phyloP scores from a whole-genome alignment of 2,329 filamentous ascomycete genomes.

The Cladophialophora chaetospira region DNA sequence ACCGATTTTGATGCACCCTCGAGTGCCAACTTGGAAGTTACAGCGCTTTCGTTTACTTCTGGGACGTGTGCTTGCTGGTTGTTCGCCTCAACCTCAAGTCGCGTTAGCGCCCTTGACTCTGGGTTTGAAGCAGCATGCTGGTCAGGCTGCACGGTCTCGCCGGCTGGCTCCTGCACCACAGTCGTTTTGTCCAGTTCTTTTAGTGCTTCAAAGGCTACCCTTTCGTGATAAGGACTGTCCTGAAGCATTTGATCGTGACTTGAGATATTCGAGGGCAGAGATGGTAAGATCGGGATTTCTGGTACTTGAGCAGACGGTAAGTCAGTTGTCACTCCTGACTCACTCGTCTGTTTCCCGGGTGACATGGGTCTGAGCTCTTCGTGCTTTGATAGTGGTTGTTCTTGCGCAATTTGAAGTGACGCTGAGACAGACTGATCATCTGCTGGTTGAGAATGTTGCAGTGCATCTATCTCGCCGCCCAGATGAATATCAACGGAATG shows the following conservation, averaged over 20 bases:
- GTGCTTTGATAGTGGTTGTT: not conserved
- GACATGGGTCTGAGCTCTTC: not conserved
- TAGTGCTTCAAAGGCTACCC: not conserved
- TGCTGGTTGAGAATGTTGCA: no score
- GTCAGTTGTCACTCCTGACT: conserved; percentile 1
- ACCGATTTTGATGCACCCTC: not conserved
- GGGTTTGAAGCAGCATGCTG: not conserved
- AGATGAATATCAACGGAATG: no score
- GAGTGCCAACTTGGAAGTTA: not conserved
- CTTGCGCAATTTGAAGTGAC: conserved; percentile 4
- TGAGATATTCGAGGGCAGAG: conserved; percentile 19
- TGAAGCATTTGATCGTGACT: conserved; percentile 15
- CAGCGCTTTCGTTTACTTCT: not conserved
- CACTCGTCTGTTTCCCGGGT: conserved; percentile 16
- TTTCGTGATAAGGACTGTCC: not conserved
- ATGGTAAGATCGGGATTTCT: not conserved
- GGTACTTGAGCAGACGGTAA: conserved; percentile 22
- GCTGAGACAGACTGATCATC: not conserved
- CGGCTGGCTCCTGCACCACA: not conserved
- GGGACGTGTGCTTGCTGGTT: not conserved
- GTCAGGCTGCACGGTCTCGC: not conserved
- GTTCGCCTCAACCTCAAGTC: not conserved
- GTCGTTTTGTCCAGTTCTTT: not conserved
- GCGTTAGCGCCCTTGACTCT: not conserved
- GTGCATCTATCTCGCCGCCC: no score